Evolutionary conservation across 2,329 filamentous ascomycete species (phyloP).

Genomic region (Paecilomyces variotii): DNA sequence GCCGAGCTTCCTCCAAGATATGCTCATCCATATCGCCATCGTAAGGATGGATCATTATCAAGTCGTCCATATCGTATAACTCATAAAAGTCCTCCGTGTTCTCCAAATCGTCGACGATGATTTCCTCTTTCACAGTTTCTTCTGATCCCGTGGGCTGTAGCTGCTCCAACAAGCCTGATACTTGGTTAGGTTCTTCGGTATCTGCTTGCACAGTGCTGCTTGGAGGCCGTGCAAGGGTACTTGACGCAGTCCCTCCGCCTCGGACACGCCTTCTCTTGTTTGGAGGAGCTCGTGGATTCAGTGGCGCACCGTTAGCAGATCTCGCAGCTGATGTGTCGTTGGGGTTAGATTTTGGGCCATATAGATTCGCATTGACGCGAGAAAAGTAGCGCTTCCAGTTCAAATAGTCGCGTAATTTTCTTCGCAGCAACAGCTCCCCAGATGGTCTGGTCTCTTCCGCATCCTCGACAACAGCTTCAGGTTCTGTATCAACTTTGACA

Average conservation of each 20-base stretch:
- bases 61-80: constrained; percentile 81
- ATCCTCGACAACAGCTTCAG: constrained; percentile 40
- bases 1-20: constrained; percentile 87
- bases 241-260: constrained; percentile 60
- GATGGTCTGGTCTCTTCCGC: constrained; percentile 56
- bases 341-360: constrained; percentile 16
- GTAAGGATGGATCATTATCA: constrained; percentile 86
- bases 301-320: constrained; percentile 11
- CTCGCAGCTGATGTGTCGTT: constrained; percentile 15
- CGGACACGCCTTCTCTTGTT: constrained; percentile 82
- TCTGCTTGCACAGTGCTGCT: constrained; percentile 71
- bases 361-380: constrained; percentile 58
- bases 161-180: constrained; percentile 73
- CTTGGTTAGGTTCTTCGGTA: constrained; percentile 67
- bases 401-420: constrained; percentile 77
- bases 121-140: constrained; percentile 58
- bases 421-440: constrained; percentile 80
- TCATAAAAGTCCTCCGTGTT: constrained; percentile 90
- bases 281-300: constrained; percentile 51
- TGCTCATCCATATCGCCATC: constrained; percentile 95
- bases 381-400: constrained; percentile 86
- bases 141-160: constrained; percentile 75
- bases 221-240: constrained; percentile 55
- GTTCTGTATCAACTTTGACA: constrained; percentile 43
- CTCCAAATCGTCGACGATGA: constrained; percentile 70